These are phyloP conservation scores for Geum urbanum DNA, from an alignment of 306 rosid species.

Conservation along the genomic window DNA sequence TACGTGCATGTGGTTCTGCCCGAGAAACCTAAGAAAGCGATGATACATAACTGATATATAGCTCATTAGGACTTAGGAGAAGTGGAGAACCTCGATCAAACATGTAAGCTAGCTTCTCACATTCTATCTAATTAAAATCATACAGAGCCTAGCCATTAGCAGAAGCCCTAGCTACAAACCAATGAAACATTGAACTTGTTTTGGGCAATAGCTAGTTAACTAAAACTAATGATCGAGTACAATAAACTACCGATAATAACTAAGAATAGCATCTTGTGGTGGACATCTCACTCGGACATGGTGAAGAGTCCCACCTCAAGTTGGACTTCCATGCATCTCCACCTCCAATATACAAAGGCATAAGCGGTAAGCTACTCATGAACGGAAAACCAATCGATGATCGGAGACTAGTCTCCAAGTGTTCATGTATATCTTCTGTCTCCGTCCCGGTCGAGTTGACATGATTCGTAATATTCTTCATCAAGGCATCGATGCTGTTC, in stretches of 20 bases:
- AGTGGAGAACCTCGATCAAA: no score
- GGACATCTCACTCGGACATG: slow-evolving; percentile 63
- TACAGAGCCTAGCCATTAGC: background rate
- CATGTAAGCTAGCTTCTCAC: background rate
- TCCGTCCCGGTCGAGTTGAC: slow-evolving; percentile 29
- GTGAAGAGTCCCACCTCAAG: slow-evolving; percentile 65
- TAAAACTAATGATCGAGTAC: background rate
- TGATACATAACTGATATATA: no score
- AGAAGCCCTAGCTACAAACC: background rate
- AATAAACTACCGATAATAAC: background rate
- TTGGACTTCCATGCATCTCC: slow-evolving; percentile 71
- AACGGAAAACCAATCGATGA: slow-evolving; percentile 45
- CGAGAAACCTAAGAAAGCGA: no score
- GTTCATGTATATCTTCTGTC: slow-evolving; percentile 28
- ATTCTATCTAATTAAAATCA: background rate
- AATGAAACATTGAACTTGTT: background rate
- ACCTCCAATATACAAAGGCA: slow-evolving; percentile 35
- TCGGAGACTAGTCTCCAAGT: slow-evolving; percentile 31
- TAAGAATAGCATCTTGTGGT: slow-evolving; percentile 63
- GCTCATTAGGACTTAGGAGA: no score
- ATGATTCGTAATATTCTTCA: slow-evolving; percentile 28
- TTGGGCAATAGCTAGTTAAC: slow-evolving; percentile 8
- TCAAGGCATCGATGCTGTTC: slow-evolving; percentile 21
- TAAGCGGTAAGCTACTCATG: slow-evolving; percentile 18
- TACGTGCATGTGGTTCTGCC: no score